These are phyloP conservation scores for Suillus ampliporus DNA, from an alignment of 768 basidiomycete species.

Conservation along the genomic window DNA sequence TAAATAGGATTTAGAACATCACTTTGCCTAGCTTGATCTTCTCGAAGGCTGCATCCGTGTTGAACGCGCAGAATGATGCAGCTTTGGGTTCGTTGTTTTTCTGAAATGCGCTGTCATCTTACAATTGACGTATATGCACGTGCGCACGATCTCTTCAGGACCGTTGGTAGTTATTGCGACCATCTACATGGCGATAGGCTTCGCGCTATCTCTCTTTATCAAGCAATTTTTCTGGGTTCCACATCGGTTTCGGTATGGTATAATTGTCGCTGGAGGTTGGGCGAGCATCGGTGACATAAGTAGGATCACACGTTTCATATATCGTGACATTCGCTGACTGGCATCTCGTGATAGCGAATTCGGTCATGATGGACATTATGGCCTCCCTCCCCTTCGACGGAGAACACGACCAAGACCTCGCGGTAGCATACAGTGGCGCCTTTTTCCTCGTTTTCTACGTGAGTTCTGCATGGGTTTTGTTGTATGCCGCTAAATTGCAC, in stretches of 20 bases:
- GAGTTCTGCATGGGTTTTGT: constrained; percentile 17
- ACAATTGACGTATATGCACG: not conserved
- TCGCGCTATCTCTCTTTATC: constrained; percentile 52
- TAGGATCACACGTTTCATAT: constrained; percentile 36
- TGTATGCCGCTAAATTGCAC: not conserved
- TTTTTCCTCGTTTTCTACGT: constrained; percentile 66
- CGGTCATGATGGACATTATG: constrained; percentile 64
- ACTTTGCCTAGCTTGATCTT: constrained; percentile 51
- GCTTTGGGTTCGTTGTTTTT: constrained; percentile 49
- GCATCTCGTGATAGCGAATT: constrained; percentile 48
- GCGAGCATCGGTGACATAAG: constrained; percentile 70
- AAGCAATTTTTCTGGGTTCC: constrained; percentile 71
- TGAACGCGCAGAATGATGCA: constrained; percentile 56
- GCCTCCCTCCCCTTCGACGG: constrained; percentile 60
- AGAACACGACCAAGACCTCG: constrained; percentile 54
- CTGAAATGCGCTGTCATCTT: constrained; percentile 2
- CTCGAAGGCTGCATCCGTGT: constrained; percentile 66
- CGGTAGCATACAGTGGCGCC: constrained; percentile 65
- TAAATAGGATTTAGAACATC: not conserved
- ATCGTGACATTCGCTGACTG: not conserved
- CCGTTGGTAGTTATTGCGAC: constrained; percentile 64
- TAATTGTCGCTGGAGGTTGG: constrained; percentile 67
- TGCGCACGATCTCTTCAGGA: constrained; percentile 37
- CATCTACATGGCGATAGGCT: constrained; percentile 57
- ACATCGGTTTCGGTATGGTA: constrained; percentile 68